A percentile compares a stretch with the other conserved stretches of the same genome.
These are phyloP conservation scores for Curvularia sp. DNA, from an alignment of 2,329 filamentous ascomycete species.

Conservation along the genomic window DNA sequence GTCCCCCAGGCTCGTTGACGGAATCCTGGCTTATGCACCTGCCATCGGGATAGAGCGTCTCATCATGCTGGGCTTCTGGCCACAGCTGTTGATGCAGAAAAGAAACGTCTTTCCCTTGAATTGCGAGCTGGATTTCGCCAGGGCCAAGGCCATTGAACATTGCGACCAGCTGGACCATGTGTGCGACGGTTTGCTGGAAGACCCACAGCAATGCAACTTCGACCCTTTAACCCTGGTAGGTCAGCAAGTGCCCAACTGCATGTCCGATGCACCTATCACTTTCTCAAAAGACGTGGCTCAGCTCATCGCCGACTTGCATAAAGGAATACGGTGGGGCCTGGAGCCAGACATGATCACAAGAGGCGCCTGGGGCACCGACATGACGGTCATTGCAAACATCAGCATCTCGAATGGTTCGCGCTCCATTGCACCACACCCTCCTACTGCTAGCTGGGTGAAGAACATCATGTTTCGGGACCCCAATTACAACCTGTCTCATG, in stretches of 20 bases:
- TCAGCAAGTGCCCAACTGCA: not conserved
- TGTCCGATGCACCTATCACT: not conserved
- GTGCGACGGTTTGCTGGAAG: constrained; percentile 44
- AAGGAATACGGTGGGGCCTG: constrained; percentile 26
- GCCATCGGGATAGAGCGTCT: constrained; percentile 35
- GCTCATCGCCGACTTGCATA: constrained; percentile 25
- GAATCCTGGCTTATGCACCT: constrained; percentile 46
- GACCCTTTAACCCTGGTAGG: constrained; percentile 23
- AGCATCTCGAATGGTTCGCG: constrained; percentile 25
- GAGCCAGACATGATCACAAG: constrained; percentile 19
- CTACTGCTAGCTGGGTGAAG: constrained; percentile 30
- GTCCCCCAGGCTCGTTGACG: constrained; percentile 43
- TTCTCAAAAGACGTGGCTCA: constrained; percentile 32
- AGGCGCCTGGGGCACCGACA: constrained; percentile 23
- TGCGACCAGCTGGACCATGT: constrained; percentile 41
- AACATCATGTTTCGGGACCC: constrained; percentile 25
- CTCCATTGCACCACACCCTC: constrained; percentile 24
- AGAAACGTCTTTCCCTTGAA: constrained; percentile 28
- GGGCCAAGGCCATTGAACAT: constrained; percentile 25
- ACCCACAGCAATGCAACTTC: constrained; percentile 37
- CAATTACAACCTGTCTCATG: constrained; percentile 19
- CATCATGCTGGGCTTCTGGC: constrained; percentile 32
- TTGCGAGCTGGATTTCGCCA: constrained; percentile 40
- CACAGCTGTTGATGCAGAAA: constrained; percentile 41
- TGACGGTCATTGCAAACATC: constrained; percentile 23